phyloP scores from a whole-genome alignment of 2,329 filamentous ascomycete species.

The Geoglossum cookeanum region DNA sequence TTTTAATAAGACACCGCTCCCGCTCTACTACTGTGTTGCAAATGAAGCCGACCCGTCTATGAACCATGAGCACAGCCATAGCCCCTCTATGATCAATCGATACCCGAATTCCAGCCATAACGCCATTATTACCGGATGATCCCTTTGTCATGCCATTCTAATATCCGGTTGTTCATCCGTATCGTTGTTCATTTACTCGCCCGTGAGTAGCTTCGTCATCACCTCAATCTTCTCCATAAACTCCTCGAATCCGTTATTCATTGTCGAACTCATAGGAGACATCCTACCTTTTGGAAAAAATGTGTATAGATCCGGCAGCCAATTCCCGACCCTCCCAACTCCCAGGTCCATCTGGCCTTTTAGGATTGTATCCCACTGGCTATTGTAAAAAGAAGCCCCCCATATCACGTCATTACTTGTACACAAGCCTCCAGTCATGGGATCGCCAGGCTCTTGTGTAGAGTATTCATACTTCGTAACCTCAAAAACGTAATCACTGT shows the following conservation, averaged over 20 bases:
- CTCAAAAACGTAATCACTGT: conserved; percentile 9
- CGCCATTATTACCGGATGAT: not conserved
- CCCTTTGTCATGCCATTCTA: not conserved
- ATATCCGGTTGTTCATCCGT: not conserved
- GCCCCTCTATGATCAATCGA: not conserved
- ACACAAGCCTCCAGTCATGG: conserved; percentile 3
- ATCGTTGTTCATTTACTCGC: not conserved
- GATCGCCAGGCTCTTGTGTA: not conserved
- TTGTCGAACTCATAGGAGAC: not conserved
- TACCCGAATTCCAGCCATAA: not conserved
- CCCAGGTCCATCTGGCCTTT: conserved; percentile 6
- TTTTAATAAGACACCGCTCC: not conserved
- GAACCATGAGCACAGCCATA: not conserved
- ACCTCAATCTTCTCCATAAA: conserved; percentile 2
- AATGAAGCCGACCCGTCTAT: not conserved
- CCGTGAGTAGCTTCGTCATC: not conserved
- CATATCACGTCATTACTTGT: not conserved
- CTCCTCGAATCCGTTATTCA: not conserved
- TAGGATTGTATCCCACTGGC: conserved; percentile 9
- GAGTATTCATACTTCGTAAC: conserved; percentile 8
- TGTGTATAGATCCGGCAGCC: conserved; percentile 4
- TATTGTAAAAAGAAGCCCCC: conserved; percentile 6
- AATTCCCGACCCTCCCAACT: conserved; percentile 8
- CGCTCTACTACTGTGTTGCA: not conserved
- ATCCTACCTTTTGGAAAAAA: conserved; percentile 7